Percentiles rank a stretch among this genome's conserved stretches.
These are phyloP conservation scores for Rhodotorula sp. DNA, from an alignment of 1,284 basidiomycete genomes.

Conservation along the genomic window DNA sequence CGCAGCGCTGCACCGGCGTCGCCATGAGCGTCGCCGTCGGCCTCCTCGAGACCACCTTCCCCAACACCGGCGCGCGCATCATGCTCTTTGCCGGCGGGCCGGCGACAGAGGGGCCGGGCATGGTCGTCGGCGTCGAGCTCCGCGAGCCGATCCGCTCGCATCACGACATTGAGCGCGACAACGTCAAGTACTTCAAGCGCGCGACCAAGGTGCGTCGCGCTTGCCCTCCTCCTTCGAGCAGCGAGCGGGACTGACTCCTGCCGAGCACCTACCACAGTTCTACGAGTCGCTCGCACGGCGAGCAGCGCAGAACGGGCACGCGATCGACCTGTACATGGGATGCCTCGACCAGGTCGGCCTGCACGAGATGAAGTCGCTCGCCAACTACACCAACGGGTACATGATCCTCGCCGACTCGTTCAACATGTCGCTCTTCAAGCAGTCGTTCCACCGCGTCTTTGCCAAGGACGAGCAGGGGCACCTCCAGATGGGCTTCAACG, in stretches of 20 bases:
- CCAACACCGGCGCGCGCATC: slow-evolving; percentile 92
- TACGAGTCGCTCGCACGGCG: slow-evolving; percentile 95
- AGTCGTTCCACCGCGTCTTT: slow-evolving; percentile 92
- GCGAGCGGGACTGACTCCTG: not conserved
- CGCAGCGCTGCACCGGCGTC: slow-evolving; percentile 94
- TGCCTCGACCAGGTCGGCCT: slow-evolving; percentile 98
- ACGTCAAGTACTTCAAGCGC: slow-evolving; percentile 96
- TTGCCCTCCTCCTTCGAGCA: too few species aligned
- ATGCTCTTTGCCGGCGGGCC: slow-evolving; percentile 97
- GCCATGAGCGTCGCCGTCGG: slow-evolving; percentile 93
- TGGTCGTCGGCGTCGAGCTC: slow-evolving; percentile 93
- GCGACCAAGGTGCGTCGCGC: slow-evolving; percentile 78
- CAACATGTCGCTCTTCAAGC: slow-evolving; percentile 98
- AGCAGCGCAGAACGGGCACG: slow-evolving; percentile 90
- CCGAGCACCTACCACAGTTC: slow-evolving; percentile 65
- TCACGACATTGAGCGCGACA: slow-evolving; percentile 98
- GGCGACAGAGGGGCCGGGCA: slow-evolving; percentile 94
- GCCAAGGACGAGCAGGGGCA: slow-evolving; percentile 91
- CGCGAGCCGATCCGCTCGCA: slow-evolving; percentile 98
- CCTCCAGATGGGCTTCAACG: slow-evolving; percentile 98
- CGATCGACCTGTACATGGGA: slow-evolving; percentile 93
- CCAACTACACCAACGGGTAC: slow-evolving; percentile 94
- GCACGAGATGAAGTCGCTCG: slow-evolving; percentile 93
- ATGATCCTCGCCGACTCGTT: slow-evolving; percentile 97
- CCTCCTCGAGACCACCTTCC: slow-evolving; percentile 92